Evolutionary conservation across 768 basidiomycete species (phyloP).

Genomic region (Austroboletus eburneus): DNA sequence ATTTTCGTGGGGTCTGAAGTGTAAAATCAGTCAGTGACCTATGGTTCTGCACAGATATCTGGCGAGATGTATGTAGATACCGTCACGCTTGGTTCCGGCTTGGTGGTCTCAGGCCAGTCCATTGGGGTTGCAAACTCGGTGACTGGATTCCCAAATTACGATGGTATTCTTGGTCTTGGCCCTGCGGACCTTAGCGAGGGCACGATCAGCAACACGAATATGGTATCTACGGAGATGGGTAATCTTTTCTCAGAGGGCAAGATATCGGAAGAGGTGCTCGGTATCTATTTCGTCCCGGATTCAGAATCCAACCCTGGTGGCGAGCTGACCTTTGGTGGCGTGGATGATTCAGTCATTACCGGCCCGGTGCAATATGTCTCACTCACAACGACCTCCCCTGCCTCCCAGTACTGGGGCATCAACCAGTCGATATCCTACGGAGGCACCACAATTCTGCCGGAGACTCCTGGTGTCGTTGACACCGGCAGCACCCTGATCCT

Average conservation of each 20-base stretch:
- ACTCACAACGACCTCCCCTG: slow-evolving; percentile 21
- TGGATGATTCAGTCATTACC: slow-evolving; percentile 9
- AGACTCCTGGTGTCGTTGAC: slow-evolving; percentile 19
- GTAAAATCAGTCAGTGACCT: no score
- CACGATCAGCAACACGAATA: no score
- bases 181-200: slow-evolving; percentile 32
- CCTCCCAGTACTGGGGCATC: slow-evolving; percentile 23
- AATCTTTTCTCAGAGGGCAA: slow-evolving; percentile 27
- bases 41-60: no score
- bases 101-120: no score
- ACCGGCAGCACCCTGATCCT: no score
- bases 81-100: no score
- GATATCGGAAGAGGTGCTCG: slow-evolving; percentile 26
- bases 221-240: slow-evolving; percentile 33
- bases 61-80: no score
- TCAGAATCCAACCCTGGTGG: slow-evolving; percentile 16
- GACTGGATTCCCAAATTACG: slow-evolving; percentile 26
- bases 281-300: slow-evolving; percentile 29
- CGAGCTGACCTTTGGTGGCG: no score
- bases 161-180: slow-evolving; percentile 38
- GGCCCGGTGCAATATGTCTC: slow-evolving; percentile 17
- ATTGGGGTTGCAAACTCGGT: slow-evolving; percentile 28
- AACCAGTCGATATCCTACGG: slow-evolving; percentile 6
- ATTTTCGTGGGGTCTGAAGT: neutral
- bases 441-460: neutral